A percentile compares a stretch with the other conserved stretches of the same genome.
Evolutionary conservation across 2,329 filamentous ascomycete genomes (phyloP).

Genomic region (Aspergillus oerlinghausenensis): DNA sequence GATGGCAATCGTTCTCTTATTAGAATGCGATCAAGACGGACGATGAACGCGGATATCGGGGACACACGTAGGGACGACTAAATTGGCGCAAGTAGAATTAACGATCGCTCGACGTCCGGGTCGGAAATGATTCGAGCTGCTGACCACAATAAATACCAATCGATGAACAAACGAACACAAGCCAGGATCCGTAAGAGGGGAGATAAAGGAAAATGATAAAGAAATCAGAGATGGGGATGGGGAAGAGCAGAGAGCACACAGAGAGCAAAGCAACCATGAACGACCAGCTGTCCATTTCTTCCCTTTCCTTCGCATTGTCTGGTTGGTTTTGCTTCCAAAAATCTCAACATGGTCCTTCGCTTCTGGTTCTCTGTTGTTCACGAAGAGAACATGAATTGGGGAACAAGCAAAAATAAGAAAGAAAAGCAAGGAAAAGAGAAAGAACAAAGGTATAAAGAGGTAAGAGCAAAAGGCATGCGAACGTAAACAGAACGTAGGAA

Average conservation of each 20-base stretch:
- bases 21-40: slow-evolving; percentile 21
- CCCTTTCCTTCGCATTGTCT: background rate
- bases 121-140: slow-evolving; percentile 24
- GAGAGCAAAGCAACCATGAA: background rate
- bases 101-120: slow-evolving; percentile 23
- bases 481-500: background rate
- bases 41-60: slow-evolving; percentile 20
- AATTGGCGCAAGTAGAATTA: slow-evolving; percentile 16
- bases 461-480: background rate
- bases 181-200: background rate
- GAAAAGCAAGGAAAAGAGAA: too few species aligned
- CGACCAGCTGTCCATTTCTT: background rate
- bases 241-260: background rate
- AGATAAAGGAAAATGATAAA: background rate
- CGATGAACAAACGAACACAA: background rate
- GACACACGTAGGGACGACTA: slow-evolving; percentile 20
- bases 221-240: background rate
- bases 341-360: background rate
- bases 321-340: background rate
- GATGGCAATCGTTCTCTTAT: slow-evolving; percentile 19
- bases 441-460: background rate
- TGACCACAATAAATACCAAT: slow-evolving; percentile 26
- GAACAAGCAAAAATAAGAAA: background rate
- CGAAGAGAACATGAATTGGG: background rate
- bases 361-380: background rate